Evolutionary conservation across 2,329 filamentous ascomycete genomes (phyloP).

Genomic region (Fusarium floridanum): DNA sequence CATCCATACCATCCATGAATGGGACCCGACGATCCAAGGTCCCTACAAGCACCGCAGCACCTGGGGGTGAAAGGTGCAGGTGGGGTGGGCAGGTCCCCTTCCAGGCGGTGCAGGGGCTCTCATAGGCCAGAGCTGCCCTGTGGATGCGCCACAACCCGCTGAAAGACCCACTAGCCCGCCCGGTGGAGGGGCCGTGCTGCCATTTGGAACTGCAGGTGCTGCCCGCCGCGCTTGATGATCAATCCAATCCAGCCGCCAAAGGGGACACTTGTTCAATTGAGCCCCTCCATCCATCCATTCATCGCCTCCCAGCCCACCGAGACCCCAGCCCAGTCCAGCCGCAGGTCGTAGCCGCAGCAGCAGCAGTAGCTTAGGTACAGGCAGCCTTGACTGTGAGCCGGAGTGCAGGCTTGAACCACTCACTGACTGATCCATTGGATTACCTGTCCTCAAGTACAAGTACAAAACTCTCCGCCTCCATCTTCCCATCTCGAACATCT

Average conservation of each 20-base stretch:
- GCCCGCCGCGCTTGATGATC: conserved; percentile 24
- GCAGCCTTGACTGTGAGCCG: conserved; percentile 4
- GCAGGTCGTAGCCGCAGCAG: conserved; percentile 33
- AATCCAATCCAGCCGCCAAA: conserved; percentile 33
- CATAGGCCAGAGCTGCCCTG: not conserved
- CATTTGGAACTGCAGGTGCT: conserved; percentile 21
- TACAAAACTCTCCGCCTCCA: conserved; percentile 54
- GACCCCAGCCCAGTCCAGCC: conserved; percentile 16
- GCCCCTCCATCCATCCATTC: conserved; percentile 26
- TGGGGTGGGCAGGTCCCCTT: not conserved
- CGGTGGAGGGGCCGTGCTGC: conserved; percentile 38
- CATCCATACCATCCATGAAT: not conserved
- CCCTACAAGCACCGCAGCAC: not conserved
- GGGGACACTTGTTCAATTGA: conserved; percentile 62
- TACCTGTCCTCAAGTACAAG: conserved; percentile 44
- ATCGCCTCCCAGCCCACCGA: conserved; percentile 13
- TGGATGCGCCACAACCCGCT: conserved; percentile 8
- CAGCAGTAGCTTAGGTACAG: not conserved
- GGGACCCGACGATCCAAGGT: not conserved
- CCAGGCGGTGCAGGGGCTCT: not conserved
- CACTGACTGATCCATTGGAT: conserved; percentile 17
- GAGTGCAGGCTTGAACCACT: conserved; percentile 6
- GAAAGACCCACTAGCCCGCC: conserved; percentile 16
- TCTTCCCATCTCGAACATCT: conserved; percentile 36
- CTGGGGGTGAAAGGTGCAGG: not conserved